A percentile compares a stretch with the other conserved stretches of the same genome.
Evolutionary conservation across 495 filamentous ascomycete genomes (phyloP).

Genomic region (Talaromyces adpressus): DNA sequence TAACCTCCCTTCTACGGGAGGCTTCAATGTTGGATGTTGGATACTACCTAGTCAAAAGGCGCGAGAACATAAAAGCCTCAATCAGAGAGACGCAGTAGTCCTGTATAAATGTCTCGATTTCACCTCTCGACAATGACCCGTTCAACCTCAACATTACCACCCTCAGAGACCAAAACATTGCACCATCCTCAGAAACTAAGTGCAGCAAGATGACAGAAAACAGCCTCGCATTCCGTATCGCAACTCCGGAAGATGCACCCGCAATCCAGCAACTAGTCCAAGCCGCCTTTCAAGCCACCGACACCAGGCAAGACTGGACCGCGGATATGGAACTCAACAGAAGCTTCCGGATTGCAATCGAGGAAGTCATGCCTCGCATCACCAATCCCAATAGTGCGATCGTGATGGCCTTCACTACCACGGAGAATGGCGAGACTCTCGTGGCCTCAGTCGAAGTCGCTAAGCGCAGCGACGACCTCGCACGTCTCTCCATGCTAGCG

Average conservation of each 20-base stretch:
- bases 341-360: conserved; percentile 21
- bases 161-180: neutral
- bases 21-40: neutral
- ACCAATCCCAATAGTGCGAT: conserved; percentile 26
- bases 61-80: neutral
- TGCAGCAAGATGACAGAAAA: conserved; percentile 7
- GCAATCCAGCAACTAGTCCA: conserved; percentile 26
- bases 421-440: conserved; percentile 12
- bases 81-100: neutral
- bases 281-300: conserved; percentile 34
- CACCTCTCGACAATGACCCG: neutral
- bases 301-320: conserved; percentile 31
- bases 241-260: conserved; percentile 21
- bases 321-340: conserved; percentile 25
- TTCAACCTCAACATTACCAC: neutral
- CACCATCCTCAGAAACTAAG: neutral
- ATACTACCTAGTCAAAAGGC: neutral
- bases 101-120: neutral
- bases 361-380: conserved; percentile 29
- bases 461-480: conserved; percentile 13
- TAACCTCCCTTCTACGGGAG: neutral
- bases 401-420: conserved; percentile 18
- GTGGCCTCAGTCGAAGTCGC: conserved; percentile 30
- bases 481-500: conserved; percentile 36
- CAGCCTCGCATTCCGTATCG: conserved; percentile 22